Evolutionary conservation across 345 rosid species (phyloP).

Genomic region (Linum usitatissimum): DNA sequence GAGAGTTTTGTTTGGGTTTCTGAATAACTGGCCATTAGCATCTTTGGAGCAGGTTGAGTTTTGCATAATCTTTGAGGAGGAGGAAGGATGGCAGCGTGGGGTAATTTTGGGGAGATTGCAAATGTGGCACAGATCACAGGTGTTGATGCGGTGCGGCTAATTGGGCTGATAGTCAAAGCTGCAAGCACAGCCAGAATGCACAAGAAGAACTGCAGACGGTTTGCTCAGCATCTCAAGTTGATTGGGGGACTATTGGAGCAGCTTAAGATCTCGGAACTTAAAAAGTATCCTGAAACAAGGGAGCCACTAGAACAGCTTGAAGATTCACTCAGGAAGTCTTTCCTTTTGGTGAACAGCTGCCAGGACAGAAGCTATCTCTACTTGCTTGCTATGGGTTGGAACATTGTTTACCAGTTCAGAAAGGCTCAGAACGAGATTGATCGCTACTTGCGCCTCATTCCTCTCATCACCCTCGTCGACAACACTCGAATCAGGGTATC

Average conservation of each 20-base stretch:
- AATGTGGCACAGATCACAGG: slow-evolving; percentile 76
- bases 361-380: slow-evolving; percentile 90
- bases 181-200: slow-evolving; percentile 89
- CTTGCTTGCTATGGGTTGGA: slow-evolving; percentile 98
- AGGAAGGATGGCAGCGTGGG: slow-evolving; percentile 67
- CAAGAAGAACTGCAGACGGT: slow-evolving; percentile 88
- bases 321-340: slow-evolving; percentile 82
- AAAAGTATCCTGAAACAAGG: slow-evolving; percentile 85
- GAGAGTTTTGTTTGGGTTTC: neutral
- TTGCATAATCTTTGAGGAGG: neutral
- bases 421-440: slow-evolving; percentile 95
- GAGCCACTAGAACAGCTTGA: slow-evolving; percentile 97
- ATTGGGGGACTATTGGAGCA: slow-evolving; percentile 80
- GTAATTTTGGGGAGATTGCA: slow-evolving; percentile 68
- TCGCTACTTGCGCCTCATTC: slow-evolving; percentile 76
- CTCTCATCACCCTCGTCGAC: slow-evolving; percentile 90
- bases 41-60: slow-evolving; percentile 6
- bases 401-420: slow-evolving; percentile 90
- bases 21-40: too few species aligned
- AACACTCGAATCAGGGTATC: slow-evolving; percentile 87
- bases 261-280: slow-evolving; percentile 85
- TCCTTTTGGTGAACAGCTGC: slow-evolving; percentile 73
- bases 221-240: slow-evolving; percentile 85
- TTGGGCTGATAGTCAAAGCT: slow-evolving; percentile 74
- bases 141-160: slow-evolving; percentile 66